phyloP scores from a whole-genome alignment of 2,329 filamentous ascomycete species.

The Colletotrichum orchidophilum region DNA sequence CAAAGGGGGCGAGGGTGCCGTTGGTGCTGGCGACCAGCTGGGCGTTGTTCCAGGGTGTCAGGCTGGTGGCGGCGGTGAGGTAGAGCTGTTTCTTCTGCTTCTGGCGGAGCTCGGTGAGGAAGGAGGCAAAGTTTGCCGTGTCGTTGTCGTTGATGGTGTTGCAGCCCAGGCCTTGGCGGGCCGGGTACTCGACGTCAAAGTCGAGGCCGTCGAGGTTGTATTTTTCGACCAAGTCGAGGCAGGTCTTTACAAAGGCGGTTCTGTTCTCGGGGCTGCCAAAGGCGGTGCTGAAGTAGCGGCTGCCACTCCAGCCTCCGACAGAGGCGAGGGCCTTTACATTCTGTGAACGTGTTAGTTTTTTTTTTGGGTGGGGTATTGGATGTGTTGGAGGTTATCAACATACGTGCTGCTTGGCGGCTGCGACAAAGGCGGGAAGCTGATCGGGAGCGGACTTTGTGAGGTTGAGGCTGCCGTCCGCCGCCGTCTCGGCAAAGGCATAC shows the following conservation, averaged over 20 bases:
- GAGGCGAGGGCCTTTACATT: conserved; percentile 27
- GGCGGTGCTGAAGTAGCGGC: conserved; percentile 20
- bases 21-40: not conserved
- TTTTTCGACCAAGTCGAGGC: conserved; percentile 34
- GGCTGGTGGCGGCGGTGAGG: conserved; percentile 26
- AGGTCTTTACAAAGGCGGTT: conserved; percentile 35
- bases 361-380: no score
- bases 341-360: not conserved
- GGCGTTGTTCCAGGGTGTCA: conserved; percentile 25
- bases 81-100: conserved; percentile 30
- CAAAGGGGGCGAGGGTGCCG: conserved; percentile 17
- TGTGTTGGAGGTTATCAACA: not conserved
- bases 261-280: conserved; percentile 34
- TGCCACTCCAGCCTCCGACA: conserved; percentile 31
- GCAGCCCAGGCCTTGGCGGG: conserved; percentile 32
- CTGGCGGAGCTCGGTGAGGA: conserved; percentile 30
- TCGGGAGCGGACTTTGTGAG: conserved; percentile 26
- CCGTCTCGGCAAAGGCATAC: conserved; percentile 28
- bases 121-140: conserved; percentile 26
- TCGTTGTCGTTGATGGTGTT: conserved; percentile 26
- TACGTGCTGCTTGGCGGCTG: conserved; percentile 8
- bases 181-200: conserved; percentile 38
- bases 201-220: conserved; percentile 36
- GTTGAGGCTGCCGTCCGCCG: conserved; percentile 10
- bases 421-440: conserved; percentile 21